Base-by-base conservation (phyloP, 768 basidiomycete genomes). In the Boletus patriciae region DNA sequence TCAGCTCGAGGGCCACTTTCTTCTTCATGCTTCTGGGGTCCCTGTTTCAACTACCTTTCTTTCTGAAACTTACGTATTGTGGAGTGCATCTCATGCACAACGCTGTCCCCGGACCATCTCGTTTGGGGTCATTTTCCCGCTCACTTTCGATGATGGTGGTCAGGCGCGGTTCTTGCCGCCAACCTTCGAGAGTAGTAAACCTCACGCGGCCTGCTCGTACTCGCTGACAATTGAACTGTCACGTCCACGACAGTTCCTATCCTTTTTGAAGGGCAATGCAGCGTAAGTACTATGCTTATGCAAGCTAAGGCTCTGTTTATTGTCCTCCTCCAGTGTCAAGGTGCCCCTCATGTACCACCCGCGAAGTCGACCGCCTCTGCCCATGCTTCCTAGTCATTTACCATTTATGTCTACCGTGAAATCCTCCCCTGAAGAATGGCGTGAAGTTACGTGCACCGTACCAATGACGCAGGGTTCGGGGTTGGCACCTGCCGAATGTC, bases 361-460 rank as follows among this genome's bases (percentile, higher is more conserved):
- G 9, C 79, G 80, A 44, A 77, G 77, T 47, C 78, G 83, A n/a
- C 78, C 87, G 0, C 74, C 76, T 51, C 75, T 79, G 13, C 82
- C 86, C 4, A 81, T 86, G 38, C 65, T 83, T 13, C 68, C 76
- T 1, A 62, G 57, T 4, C 71, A 71, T 13, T 72, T 77, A 1
- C 70, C 77, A 25, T 84, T 88, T 64, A 76, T 85, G 57, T 79
- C 80, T 0, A 79, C 80, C 3, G 67, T 89, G 53, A 88, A 88
- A 66, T 73, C 77, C 0, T 74, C 78, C 4, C 86, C 87, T 9
- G 87, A 87, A 64, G 87, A 88, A 65, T 89, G 85, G 84, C 70
- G 75, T 70, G 64, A 86, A 80, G 66, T 77, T 64, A 70, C 74
- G 13, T 76, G 77, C 29, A 66, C 67, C n/a, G 65, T 87, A 62